These are phyloP conservation scores for Inga oerstediana DNA, from an alignment of 306 rosid species.

Conservation along the genomic window DNA sequence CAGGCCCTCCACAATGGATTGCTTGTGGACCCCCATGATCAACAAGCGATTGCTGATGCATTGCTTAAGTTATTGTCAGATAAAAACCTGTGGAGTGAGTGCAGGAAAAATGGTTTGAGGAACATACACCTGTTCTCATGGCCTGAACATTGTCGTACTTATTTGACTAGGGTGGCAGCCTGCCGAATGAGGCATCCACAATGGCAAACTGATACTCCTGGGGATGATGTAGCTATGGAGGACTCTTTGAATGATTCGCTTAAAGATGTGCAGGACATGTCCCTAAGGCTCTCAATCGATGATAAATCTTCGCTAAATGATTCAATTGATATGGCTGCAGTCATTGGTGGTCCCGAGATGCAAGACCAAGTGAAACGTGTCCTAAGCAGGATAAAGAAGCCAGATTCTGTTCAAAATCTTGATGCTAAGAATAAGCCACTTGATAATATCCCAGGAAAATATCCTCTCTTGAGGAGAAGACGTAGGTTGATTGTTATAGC, in stretches of 20 bases:
- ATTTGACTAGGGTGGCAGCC: slow-evolving; percentile 68
- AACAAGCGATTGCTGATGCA: slow-evolving; percentile 63
- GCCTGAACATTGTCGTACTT: slow-evolving; percentile 80
- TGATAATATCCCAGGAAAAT: slow-evolving; percentile 54
- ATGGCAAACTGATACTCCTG: slow-evolving; percentile 72
- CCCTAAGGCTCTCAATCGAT: slow-evolving; percentile 71
- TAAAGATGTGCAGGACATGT: slow-evolving; percentile 73
- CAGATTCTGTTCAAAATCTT: slow-evolving; percentile 36
- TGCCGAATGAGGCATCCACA: slow-evolving; percentile 80
- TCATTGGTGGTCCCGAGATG: slow-evolving; percentile 49
- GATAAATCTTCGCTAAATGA: slow-evolving; percentile 30
- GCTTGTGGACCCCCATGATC: slow-evolving; percentile 79
- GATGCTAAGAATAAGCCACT: slow-evolving; percentile 43
- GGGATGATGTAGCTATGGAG: slow-evolving; percentile 53
- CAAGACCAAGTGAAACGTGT: slow-evolving; percentile 71
- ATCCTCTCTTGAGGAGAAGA: slow-evolving; percentile 63
- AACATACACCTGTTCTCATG: slow-evolving; percentile 74
- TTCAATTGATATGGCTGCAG: slow-evolving; percentile 38
- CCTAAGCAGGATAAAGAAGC: slow-evolving; percentile 56
- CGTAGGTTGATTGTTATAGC: slow-evolving; percentile 66
- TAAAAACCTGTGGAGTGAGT: slow-evolving; percentile 66
- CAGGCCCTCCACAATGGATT: slow-evolving; percentile 70
- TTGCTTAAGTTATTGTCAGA: slow-evolving; percentile 66
- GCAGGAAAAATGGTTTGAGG: slow-evolving; percentile 69
- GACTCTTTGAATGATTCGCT: slow-evolving; percentile 69